Evolutionary conservation across 345 rosid genomes (phyloP).

Genomic region (Pugionium cornutum): DNA sequence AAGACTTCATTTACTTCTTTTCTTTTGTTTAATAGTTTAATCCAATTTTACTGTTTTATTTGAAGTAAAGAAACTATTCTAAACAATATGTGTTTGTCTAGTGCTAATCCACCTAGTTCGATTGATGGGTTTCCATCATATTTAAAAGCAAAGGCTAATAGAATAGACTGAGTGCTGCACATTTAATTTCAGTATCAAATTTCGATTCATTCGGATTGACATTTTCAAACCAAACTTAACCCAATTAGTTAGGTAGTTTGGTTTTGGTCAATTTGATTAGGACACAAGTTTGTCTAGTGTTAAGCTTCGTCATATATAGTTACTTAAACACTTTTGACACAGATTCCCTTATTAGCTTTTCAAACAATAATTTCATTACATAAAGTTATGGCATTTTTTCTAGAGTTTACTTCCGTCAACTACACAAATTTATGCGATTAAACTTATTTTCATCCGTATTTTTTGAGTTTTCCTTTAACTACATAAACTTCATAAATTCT

Average conservation of each 20-base stretch:
- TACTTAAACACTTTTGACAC: not conserved
- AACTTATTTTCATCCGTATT: too few species aligned
- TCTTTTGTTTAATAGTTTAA: not conserved
- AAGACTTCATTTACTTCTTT: not conserved
- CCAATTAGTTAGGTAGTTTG: not conserved
- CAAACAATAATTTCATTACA: not conserved
- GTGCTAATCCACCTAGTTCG: not conserved
- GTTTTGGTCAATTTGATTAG: slow-evolving; percentile 1
- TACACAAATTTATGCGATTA: too few species aligned
- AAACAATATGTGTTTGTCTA: not conserved
- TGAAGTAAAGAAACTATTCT: not conserved
- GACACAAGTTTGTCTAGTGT: not conserved
- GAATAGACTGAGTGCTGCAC: not conserved
- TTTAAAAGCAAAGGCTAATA: not conserved
- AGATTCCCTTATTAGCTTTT: not conserved
- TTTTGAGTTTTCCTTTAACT: too few species aligned
- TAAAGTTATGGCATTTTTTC: not conserved
- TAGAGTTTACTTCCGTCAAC: too few species aligned
- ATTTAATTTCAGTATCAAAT: too few species aligned
- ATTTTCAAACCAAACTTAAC: not conserved
- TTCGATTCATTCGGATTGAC: not conserved
- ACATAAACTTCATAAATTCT: too few species aligned
- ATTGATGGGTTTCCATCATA: not conserved
- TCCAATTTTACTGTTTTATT: not conserved
- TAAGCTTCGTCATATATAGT: not conserved